Evolutionary conservation across 306 rosid genomes (phyloP).

Genomic region (Sindora glabra): DNA sequence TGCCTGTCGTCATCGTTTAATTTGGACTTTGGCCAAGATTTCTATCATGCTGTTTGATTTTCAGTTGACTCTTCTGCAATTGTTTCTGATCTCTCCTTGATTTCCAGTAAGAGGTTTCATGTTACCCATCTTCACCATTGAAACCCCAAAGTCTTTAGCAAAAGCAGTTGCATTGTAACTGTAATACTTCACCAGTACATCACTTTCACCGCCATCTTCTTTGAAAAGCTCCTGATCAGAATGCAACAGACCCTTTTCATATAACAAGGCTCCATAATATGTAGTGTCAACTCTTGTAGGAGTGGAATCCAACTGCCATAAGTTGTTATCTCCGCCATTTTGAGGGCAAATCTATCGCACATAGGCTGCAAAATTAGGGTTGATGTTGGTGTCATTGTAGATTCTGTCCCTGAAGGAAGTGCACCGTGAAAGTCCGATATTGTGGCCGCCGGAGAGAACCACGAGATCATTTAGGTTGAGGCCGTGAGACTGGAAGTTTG

Average conservation of each 20-base stretch:
- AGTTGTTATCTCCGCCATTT: neutral
- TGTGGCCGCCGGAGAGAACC: too few species aligned
- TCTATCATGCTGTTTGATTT: too few species aligned
- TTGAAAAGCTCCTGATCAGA: constrained; percentile 3
- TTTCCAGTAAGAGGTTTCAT: neutral
- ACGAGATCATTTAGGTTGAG: too few species aligned
- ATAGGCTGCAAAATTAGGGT: neutral
- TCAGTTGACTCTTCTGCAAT: neutral
- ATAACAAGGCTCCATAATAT: neutral
- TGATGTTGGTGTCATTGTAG: too few species aligned
- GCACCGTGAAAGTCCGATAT: too few species aligned
- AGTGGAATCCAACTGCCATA: neutral
- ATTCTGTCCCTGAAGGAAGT: too few species aligned
- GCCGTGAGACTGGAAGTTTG: too few species aligned
- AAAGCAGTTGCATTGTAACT: too few species aligned
- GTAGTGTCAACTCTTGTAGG: neutral
- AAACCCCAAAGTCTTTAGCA: too few species aligned
- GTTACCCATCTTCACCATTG: neutral
- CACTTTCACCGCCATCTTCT: neutral
- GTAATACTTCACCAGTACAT: neutral
- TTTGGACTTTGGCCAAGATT: too few species aligned
- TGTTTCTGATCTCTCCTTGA: too few species aligned
- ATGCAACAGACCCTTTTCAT: neutral
- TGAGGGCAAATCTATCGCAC: neutral
- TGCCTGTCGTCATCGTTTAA: too few species aligned